These are phyloP conservation scores for Podaxis sp. DNA, from an alignment of 768 basidiomycete genomes.

Conservation along the genomic window DNA sequence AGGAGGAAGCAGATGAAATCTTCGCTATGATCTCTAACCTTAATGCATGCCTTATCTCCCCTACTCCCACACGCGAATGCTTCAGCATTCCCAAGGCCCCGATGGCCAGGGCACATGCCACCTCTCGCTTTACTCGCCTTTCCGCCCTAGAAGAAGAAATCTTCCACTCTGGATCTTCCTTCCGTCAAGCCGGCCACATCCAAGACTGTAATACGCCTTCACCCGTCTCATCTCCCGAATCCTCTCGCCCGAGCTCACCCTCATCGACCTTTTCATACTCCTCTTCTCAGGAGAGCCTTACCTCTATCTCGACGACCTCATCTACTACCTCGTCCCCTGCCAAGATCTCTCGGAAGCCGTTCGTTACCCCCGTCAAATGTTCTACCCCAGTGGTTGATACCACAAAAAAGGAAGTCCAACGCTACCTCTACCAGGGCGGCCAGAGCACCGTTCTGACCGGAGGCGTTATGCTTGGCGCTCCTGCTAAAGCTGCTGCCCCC, in stretches of 20 bases:
- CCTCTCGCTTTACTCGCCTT: constrained; percentile 20
- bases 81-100: constrained; percentile 21
- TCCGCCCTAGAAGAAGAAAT: constrained; percentile 13
- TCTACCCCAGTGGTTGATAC: constrained; percentile 22
- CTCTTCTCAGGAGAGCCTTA: constrained; percentile 29
- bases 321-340: constrained; percentile 23
- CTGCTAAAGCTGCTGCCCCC: constrained; percentile 7
- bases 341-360: constrained; percentile 13
- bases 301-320: constrained; percentile 31
- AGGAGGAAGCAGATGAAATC: constrained; percentile 33
- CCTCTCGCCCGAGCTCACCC: constrained; percentile 40
- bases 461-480: constrained; percentile 41
- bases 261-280: constrained; percentile 34
- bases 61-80: constrained; percentile 31
- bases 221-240: constrained; percentile 17
- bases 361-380: constrained; percentile 5
- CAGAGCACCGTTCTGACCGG: constrained; percentile 42
- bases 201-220: background rate
- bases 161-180: constrained; percentile 1
- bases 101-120: constrained; percentile 10
- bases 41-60: constrained; percentile 26
- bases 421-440: constrained; percentile 42
- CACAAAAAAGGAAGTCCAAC: constrained; percentile 26
- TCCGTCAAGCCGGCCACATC: constrained; percentile 19
- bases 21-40: constrained; percentile 33